Conservation (phyloP, 345 rosid genomes). For the Moricandia arvensis region DNA sequence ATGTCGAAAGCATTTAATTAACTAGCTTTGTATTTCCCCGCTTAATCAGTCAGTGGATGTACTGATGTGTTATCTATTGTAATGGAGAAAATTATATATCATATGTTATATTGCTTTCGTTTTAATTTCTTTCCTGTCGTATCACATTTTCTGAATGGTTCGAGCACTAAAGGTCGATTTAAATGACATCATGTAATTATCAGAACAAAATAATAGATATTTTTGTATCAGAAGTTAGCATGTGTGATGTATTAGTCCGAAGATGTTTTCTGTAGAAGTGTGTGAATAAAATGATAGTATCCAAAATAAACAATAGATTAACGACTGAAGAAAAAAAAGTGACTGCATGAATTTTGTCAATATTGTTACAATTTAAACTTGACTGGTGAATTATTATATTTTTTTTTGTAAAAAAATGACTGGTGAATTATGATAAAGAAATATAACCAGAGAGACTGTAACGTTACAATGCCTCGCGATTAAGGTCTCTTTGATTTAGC, state of each 20-base stretch:
- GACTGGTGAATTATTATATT: background rate
- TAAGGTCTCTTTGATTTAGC: background rate
- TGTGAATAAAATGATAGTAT: background rate
- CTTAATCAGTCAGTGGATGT: slow-evolving; percentile 31
- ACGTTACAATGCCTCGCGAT: background rate
- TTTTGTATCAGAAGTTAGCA: background rate
- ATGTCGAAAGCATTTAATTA: slow-evolving; percentile 1
- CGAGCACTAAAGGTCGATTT: too few species aligned
- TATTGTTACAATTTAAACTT: too few species aligned
- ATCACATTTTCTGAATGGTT: background rate
- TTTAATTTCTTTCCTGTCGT: background rate
- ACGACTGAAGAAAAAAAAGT: too few species aligned
- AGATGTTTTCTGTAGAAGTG: background rate
- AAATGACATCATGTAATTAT: background rate
- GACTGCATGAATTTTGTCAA: too few species aligned
- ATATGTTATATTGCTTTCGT: background rate
- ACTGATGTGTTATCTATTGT: slow-evolving; percentile 32
- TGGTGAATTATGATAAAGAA: background rate
- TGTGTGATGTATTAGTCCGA: background rate
- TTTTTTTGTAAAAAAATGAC: too few species aligned
- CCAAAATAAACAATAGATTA: too few species aligned
- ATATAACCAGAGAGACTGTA: background rate
- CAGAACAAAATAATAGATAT: background rate
- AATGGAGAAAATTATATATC: background rate
- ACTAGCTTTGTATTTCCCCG: slow-evolving; percentile 37